phyloP scores from a whole-genome alignment of 495 filamentous ascomycete species.

The Penicillium egyptiacum region DNA sequence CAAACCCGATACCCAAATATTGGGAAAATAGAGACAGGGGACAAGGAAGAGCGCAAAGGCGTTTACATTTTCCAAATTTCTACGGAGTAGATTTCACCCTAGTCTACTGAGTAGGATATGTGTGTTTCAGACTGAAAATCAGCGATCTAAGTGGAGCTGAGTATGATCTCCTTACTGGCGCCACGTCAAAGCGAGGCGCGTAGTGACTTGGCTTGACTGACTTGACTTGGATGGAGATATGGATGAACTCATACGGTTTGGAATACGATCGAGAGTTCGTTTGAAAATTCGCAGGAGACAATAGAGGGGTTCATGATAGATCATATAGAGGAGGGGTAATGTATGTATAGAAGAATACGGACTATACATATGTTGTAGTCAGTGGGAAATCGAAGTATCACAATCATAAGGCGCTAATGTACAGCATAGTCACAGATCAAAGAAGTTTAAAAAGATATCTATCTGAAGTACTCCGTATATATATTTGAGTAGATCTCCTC shows the following conservation, averaged over 20 bases:
- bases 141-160: slow-evolving; percentile 4
- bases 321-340: neutral
- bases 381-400: slow-evolving; percentile 26
- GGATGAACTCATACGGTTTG: neutral
- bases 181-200: slow-evolving; percentile 8
- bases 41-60: slow-evolving; percentile 2
- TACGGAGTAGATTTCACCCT: too few relatives aligned
- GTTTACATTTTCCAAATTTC: neutral
- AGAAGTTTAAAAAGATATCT: neutral
- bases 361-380: too few relatives aligned
- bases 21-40: neutral
- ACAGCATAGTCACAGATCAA: slow-evolving; percentile 12
- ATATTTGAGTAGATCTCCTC: neutral
- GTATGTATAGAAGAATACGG: neutral
- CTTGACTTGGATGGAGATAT: neutral
- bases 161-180: neutral
- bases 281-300: slow-evolving; percentile 1
- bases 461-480: neutral
- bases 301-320: slow-evolving; percentile 9
- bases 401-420: slow-evolving; percentile 19
- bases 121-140: neutral
- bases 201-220: neutral
- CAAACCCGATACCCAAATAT: neutral
- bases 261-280: neutral
- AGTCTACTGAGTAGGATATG: too few relatives aligned